Conservation (phyloP, 2,329 filamentous ascomycete species). For the Gliomastix tumulicola region DNA sequence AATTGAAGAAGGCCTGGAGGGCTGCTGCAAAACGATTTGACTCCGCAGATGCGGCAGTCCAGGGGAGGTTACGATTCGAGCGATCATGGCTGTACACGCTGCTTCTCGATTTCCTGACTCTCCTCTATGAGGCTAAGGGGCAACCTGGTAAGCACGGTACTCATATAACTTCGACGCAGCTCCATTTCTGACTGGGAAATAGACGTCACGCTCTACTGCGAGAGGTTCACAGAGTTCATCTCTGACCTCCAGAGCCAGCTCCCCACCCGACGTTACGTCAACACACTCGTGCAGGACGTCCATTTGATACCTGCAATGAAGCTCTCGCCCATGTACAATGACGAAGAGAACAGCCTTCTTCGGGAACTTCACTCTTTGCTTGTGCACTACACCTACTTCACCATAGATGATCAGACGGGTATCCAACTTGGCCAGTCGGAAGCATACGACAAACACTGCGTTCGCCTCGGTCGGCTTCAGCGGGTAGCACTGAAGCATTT, state of each 20-base stretch:
- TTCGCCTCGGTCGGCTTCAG: slow-evolving; percentile 71
- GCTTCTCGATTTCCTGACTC: slow-evolving; percentile 71
- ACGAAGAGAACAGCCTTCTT: slow-evolving; percentile 68
- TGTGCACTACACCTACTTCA: slow-evolving; percentile 79
- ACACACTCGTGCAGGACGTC: slow-evolving; percentile 77
- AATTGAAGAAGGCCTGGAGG: slow-evolving; percentile 84
- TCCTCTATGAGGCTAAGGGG: slow-evolving; percentile 54
- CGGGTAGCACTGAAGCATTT: slow-evolving; percentile 72
- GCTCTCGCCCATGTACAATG: slow-evolving; percentile 70
- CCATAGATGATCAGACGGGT: slow-evolving; percentile 86
- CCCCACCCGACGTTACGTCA: slow-evolving; percentile 89
- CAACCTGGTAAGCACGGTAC: slow-evolving; percentile 31
- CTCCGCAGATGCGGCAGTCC: slow-evolving; percentile 69
- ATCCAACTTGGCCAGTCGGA: slow-evolving; percentile 65
- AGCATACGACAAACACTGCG: slow-evolving; percentile 75
- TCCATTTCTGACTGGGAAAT: slow-evolving; percentile 3
- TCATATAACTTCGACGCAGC: not conserved
- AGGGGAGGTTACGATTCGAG: slow-evolving; percentile 81
- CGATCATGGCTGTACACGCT: slow-evolving; percentile 88
- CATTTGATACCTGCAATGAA: slow-evolving; percentile 73
- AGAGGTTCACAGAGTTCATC: slow-evolving; percentile 87
- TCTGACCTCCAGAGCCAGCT: slow-evolving; percentile 89
- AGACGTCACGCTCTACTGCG: slow-evolving; percentile 75
- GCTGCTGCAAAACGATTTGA: slow-evolving; percentile 82
- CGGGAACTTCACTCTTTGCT: slow-evolving; percentile 77